Percentiles rank a stretch among this genome's conserved stretches.
These are phyloP conservation scores for Phialophora tarda DNA, from an alignment of 2,329 filamentous ascomycete genomes.

Conservation along the genomic window DNA sequence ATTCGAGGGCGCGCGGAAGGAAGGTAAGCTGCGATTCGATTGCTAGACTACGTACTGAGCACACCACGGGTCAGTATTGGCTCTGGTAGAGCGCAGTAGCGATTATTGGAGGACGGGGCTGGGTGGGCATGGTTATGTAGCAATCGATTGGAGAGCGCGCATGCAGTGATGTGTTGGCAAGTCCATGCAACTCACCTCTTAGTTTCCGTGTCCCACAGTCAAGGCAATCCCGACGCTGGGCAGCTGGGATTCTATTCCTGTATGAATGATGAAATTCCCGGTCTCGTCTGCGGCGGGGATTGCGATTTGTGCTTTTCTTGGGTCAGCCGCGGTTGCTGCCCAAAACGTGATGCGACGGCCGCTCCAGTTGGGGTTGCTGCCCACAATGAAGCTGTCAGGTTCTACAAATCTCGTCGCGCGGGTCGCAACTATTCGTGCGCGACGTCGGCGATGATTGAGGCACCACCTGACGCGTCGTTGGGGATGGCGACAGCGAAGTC, in stretches of 20 bases:
- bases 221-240: conserved; percentile 27
- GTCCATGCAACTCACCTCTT: conserved; percentile 38
- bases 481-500: conserved; percentile 11
- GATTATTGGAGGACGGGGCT: conserved; percentile 37
- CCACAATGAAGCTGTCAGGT: conserved; percentile 20
- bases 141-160: conserved; percentile 37
- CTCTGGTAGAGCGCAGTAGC: conserved; percentile 26
- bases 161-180: conserved; percentile 39
- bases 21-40: conserved; percentile 36
- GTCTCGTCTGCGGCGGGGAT: conserved; percentile 9
- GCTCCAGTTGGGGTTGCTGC: background rate
- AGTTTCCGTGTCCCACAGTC: conserved; percentile 34
- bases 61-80: conserved; percentile 38
- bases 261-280: conserved; percentile 22
- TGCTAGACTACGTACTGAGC: conserved; percentile 34
- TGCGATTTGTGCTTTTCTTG: conserved; percentile 14
- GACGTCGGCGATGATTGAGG: conserved; percentile 12
- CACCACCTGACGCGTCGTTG: conserved; percentile 2
- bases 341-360: conserved; percentile 15
- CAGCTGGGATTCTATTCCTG: conserved; percentile 34
- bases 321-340: conserved; percentile 20
- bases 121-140: conserved; percentile 33
- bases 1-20: conserved; percentile 34
- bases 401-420: conserved; percentile 15
- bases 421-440: conserved; percentile 9